Base-by-base conservation (phyloP, 768 basidiomycete species). In the Macrolepiota dolichaula region DNA sequence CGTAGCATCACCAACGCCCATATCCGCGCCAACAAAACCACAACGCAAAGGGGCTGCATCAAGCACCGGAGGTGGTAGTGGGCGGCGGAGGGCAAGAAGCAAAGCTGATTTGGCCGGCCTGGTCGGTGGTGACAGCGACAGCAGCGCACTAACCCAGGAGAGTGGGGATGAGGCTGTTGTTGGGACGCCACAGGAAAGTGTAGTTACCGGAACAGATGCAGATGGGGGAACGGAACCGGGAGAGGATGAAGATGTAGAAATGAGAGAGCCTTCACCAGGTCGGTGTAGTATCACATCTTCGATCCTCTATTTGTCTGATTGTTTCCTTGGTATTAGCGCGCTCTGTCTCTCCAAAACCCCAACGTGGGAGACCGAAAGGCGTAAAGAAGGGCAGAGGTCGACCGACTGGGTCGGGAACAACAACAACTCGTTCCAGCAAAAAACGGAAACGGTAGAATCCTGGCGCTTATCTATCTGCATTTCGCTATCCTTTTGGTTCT, bases 91-190 rank as follows among this genome's bases (percentile, higher is more conserved):
- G 46, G 76, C 79, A 24, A 80, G 77, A 63, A 83, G 81, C 24
- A 85, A 84, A 65, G 78, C 83, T 6, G 83, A 86, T 59, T 76
- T 88, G 74, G 88, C 89, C 0, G 90, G 90, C 0, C 72, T 92
- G n/a, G 83, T 92, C 1, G 85, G 84, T 13, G 91, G 91, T 1
- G 90, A 93, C 67, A 92, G 91, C 68, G 91, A 92, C 64, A 91
- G 89, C 67, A 92, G 91, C 64, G 91, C 88, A 27, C 70, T 93
- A 67, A 93, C 91, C 3, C 86, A 89, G 69, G 90, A 92, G 71
- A 92, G 89, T 63, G 89, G 85, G 6, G 91, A 92, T 59, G 91
- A 93, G 68, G 76, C 72, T 17, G 64, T 65, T 11, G 61, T 68
- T 10, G 85, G 81, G 25, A 87, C 86, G 9, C 85, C 86, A 0